These are phyloP conservation scores for Monosporascus sp. DNA, from an alignment of 2,329 filamentous ascomycete species.

Conservation along the genomic window DNA sequence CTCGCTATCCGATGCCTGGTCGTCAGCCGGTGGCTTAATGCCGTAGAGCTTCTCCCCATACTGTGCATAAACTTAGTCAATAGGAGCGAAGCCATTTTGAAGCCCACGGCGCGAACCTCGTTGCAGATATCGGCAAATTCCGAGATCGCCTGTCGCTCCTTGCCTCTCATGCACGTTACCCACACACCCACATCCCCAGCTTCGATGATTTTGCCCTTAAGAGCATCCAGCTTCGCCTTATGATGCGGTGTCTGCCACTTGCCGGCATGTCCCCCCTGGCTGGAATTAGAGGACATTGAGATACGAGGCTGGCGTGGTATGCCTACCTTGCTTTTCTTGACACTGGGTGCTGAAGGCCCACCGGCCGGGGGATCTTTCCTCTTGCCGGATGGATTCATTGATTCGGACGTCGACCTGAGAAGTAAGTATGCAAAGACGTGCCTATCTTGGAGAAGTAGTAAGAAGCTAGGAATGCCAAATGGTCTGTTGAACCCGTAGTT, in stretches of 20 bases:
- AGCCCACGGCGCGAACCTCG: constrained; percentile 43
- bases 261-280: constrained; percentile 46
- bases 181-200: constrained; percentile 70
- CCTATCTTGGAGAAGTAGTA: too few species aligned
- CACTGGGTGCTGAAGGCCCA: constrained; percentile 14
- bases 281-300: neutral
- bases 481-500: too few species aligned
- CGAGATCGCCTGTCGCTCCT: constrained; percentile 62
- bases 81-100: neutral
- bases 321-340: constrained; percentile 33
- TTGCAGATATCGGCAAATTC: constrained; percentile 64
- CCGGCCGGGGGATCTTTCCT: constrained; percentile 28
- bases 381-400: constrained; percentile 30
- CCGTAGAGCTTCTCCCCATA: constrained; percentile 61
- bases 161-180: constrained; percentile 69
- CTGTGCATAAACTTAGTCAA: constrained; percentile 33
- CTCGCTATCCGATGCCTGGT: constrained; percentile 35
- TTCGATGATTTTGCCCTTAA: constrained; percentile 44
- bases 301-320: neutral
- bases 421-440: too few species aligned
- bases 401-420: neutral
- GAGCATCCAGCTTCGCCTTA: constrained; percentile 39
- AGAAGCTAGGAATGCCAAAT: too few species aligned
- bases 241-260: constrained; percentile 60
- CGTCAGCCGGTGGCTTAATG: constrained; percentile 33